phyloP scores from a whole-genome alignment of 805 yeast species.

The Suhomyces kilbournensis region DNA sequence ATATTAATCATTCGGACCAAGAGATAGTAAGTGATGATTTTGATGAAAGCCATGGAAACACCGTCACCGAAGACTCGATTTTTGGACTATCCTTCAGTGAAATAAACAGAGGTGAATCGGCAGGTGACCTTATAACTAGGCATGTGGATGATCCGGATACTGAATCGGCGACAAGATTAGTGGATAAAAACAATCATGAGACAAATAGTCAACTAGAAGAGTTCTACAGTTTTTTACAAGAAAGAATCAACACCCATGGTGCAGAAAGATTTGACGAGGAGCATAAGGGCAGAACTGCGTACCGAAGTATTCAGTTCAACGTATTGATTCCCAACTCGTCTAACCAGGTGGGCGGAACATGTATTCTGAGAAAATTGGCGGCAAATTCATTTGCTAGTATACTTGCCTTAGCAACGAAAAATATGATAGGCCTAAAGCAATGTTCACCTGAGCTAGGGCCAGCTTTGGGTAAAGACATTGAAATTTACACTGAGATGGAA shows the following conservation, averaged over 20 bases:
- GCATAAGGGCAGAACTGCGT: not conserved
- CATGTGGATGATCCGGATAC: not conserved
- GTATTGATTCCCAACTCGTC: constrained; percentile 14
- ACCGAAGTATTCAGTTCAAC: constrained; percentile 9
- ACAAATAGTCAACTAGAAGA: constrained; percentile 7
- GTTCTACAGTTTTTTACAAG: constrained; percentile 12
- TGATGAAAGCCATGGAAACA: not conserved
- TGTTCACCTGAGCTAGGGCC: not conserved
- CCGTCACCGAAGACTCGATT: constrained; percentile 7
- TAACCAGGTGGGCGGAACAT: constrained; percentile 1
- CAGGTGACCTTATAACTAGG: not conserved
- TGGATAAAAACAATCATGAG: not conserved
- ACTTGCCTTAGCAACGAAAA: constrained; percentile 23
- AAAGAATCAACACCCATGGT: constrained; percentile 1
- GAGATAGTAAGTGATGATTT: not conserved
- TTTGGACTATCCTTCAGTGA: constrained; percentile 24
- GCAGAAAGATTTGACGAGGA: not conserved
- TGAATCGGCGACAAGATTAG: not conserved
- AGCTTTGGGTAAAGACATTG: not conserved
- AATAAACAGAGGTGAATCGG: constrained; percentile 10
- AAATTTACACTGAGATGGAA: not conserved
- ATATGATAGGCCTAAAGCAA: constrained; percentile 5
- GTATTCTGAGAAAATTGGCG: constrained; percentile 21
- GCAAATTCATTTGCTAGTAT: constrained; percentile 28
- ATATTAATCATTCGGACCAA: not conserved